Evolutionary conservation across 225 moss, liverwort and hornwort species (phyloP), one percentile per base, ranked within the genome.

Genomic region (Pseudoscleropodium purum): DNA sequence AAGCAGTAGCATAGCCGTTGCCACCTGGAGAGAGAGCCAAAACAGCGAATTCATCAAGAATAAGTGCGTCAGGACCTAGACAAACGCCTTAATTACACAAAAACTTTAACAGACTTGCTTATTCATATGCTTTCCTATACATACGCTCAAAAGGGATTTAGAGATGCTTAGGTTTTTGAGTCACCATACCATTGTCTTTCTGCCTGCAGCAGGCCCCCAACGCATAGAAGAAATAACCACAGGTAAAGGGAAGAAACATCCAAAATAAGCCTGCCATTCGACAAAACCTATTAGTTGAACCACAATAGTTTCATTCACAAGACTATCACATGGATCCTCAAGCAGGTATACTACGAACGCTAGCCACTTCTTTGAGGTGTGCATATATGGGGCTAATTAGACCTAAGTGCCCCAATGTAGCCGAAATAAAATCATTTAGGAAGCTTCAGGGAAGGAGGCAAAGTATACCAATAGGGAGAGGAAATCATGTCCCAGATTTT

Each of bases 141-240:
- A 90, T 69, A 62, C 69, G 49, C 80, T 84, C 64, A 60, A 39
- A 78, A 77, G 25, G 41, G 80, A 86, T 47, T 56, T 74, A 74
- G 70, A 60, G 60, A 62, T 17, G 54, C 85, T 88, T 59, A 45
- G 52, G 74, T 36, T 36, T 75, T 91, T n/a, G 61, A 85, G 33
- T 88, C 41, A 87, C 64, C 87, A 85, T 84, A 99, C 99, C 99
- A 96, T 96, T 51, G 99, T 99, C 90, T 99, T 97, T 89, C 99
- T 95, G 88, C 99, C 99, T 63, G 97, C 97, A 89, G 94, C 89
- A 92, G 96, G 93, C 63, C 99, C 99, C 97, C 99, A 97, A 92
- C 96, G 95, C 97, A 99, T 97, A 29, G 96, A 97, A 69, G 99
- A 97, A 84, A 99, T 96, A 67, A 99, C 99, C 87, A 99, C 97